Conservation (phyloP, 2,329 filamentous ascomycete genomes). For the Xylaria polymorpha region DNA sequence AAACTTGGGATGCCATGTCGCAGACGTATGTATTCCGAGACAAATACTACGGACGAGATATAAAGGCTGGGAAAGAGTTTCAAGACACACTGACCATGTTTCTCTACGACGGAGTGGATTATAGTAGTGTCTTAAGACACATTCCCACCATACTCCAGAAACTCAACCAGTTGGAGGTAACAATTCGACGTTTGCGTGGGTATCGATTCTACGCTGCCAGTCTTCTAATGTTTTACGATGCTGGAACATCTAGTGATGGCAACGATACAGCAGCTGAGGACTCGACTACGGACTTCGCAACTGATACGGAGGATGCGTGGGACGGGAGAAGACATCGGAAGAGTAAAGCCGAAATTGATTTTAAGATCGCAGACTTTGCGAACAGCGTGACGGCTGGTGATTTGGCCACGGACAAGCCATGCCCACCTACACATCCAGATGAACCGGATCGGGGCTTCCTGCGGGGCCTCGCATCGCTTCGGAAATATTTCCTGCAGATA, state of each 20-base stretch:
- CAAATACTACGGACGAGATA: conserved; percentile 93
- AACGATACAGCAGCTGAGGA: conserved; percentile 66
- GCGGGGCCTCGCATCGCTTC: conserved; percentile 81
- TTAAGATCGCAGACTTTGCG: conserved; percentile 98
- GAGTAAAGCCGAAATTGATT: conserved; percentile 76
- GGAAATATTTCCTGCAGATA: conserved; percentile 87
- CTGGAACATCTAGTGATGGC: conserved; percentile 70
- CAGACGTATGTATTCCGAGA: conserved; percentile 95
- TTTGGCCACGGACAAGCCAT: conserved; percentile 69
- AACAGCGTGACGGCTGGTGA: conserved; percentile 95
- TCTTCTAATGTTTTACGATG: conserved; percentile 95
- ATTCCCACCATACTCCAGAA: conserved; percentile 90
- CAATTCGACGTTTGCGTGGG: conserved; percentile 80
- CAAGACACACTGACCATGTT: conserved; percentile 89
- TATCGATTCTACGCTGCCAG: conserved; percentile 97
- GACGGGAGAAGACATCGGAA: conserved; percentile 56
- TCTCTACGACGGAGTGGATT: conserved; percentile 87
- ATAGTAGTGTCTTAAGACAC: conserved; percentile 82
- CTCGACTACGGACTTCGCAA: conserved; percentile 68
- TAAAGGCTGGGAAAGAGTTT: conserved; percentile 90
- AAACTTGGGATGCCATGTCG: conserved; percentile 90
- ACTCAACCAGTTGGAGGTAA: conserved; percentile 82
- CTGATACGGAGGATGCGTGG: conserved; percentile 66
- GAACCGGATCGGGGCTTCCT: conserved; percentile 91
- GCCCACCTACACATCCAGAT: conserved; percentile 83